phyloP scores from a whole-genome alignment of 176 grass and related monocot species.

The Carex littledalei region DNA sequence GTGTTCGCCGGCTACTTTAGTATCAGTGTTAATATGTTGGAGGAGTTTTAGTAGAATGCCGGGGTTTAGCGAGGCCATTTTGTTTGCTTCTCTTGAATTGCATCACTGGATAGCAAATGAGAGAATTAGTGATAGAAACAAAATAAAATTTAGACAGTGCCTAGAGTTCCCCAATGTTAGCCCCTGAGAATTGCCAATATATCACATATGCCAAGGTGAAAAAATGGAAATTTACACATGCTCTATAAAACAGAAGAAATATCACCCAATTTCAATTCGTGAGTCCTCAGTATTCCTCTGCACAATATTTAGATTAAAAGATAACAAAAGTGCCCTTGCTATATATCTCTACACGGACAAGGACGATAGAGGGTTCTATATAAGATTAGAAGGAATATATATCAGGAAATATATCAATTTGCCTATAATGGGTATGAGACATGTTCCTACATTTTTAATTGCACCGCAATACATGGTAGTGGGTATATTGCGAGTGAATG shows the following conservation, averaged over 20 bases:
- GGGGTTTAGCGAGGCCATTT: constrained; percentile 72
- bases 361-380: neutral
- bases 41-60: constrained; percentile 89
- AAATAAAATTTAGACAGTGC: neutral
- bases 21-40: constrained; percentile 73
- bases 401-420: neutral
- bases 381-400: neutral
- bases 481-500: neutral
- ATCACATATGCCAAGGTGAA: neutral
- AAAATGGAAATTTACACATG: neutral
- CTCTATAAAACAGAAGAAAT: neutral
- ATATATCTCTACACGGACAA: neutral
- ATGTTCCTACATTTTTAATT: neutral
- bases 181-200: neutral
- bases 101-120: constrained; percentile 10
- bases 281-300: neutral
- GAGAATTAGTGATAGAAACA: neutral
- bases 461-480: neutral
- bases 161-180: neutral
- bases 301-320: neutral
- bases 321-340: neutral
- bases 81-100: constrained; percentile 25
- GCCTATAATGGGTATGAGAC: neutral
- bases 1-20: constrained; percentile 47
- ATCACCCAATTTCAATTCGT: neutral